Evolutionary conservation across 2,329 filamentous ascomycete species (phyloP).

Genomic region (Pyrenophora seminiperda): DNA sequence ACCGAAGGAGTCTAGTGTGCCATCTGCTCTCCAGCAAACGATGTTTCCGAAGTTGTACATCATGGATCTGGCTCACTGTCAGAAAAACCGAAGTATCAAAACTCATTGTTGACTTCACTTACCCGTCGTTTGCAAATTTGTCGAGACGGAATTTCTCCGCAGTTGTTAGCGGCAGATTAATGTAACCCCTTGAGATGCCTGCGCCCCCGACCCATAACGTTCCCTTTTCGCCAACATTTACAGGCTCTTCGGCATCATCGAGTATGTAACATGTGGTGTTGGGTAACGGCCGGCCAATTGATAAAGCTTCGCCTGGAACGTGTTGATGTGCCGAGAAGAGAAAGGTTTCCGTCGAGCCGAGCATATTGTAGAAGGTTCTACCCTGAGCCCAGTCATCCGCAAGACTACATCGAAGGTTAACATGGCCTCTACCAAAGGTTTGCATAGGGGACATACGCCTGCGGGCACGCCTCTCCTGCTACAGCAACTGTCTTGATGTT

Average conservation of each 20-base stretch:
- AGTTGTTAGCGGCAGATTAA: slow-evolving; percentile 60
- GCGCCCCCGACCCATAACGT: slow-evolving; percentile 63
- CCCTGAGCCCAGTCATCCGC: slow-evolving; percentile 62
- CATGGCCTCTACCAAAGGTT: background rate
- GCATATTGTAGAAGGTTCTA: slow-evolving; percentile 56
- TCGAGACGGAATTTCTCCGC: slow-evolving; percentile 57
- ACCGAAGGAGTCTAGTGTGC: slow-evolving; percentile 61
- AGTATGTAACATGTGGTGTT: slow-evolving; percentile 64
- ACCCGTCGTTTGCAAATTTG: slow-evolving; percentile 60
- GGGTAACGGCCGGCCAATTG: slow-evolving; percentile 62
- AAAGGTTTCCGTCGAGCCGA: slow-evolving; percentile 65
- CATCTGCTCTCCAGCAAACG: slow-evolving; percentile 60
- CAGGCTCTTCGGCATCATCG: slow-evolving; percentile 54
- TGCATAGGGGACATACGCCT: slow-evolving; percentile 44
- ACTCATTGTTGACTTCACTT: slow-evolving; percentile 9
- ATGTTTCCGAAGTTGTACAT: slow-evolving; percentile 69
- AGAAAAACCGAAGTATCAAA: background rate
- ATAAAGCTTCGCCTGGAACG: slow-evolving; percentile 52
- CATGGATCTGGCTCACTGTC: slow-evolving; percentile 30
- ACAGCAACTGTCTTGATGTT: slow-evolving; percentile 60
- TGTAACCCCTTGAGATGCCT: slow-evolving; percentile 62
- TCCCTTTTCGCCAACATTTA: slow-evolving; percentile 56
- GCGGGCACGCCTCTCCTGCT: slow-evolving; percentile 60
- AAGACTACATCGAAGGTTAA: slow-evolving; percentile 41
- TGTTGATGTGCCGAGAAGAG: slow-evolving; percentile 63